Evolutionary conservation across 2,329 filamentous ascomycete species (phyloP).

Genomic region (Ophiostoma quercus): DNA sequence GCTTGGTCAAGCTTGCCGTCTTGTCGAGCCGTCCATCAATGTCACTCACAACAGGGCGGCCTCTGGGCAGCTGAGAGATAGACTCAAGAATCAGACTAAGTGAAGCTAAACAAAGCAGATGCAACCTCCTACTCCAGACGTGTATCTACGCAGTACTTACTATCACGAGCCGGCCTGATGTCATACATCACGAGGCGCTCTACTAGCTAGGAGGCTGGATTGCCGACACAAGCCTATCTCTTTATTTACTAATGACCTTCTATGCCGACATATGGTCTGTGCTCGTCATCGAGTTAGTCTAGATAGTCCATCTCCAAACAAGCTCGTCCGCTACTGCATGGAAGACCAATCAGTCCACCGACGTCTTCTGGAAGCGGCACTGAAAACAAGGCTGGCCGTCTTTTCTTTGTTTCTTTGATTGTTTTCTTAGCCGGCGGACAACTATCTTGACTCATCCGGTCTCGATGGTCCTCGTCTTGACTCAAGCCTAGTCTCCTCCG

Average conservation of each 20-base stretch:
- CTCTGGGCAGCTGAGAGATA: background rate
- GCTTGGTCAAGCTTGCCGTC: background rate
- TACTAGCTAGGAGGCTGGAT: background rate
- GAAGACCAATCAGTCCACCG: background rate
- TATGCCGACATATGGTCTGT: background rate
- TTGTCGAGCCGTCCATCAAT: background rate
- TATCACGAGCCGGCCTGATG: background rate
- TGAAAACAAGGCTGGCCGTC: background rate
- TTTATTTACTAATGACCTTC: background rate
- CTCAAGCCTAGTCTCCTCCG: background rate
- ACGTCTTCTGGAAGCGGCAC: background rate
- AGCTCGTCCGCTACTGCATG: background rate
- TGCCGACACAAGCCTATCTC: background rate
- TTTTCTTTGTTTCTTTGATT: background rate
- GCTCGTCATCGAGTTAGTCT: background rate
- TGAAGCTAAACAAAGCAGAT: background rate
- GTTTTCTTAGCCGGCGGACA: background rate
- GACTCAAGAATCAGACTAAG: too few species aligned
- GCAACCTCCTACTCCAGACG: background rate
- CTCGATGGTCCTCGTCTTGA: background rate
- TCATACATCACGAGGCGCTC: background rate
- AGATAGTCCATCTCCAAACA: too few species aligned
- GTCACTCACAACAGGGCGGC: background rate
- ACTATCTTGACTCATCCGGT: background rate
- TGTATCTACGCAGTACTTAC: background rate